Percentiles rank a stretch among this genome's conserved stretches.
phyloP scores from a whole-genome alignment of 805 yeast genomes.

The Nakazawaea populi region DNA sequence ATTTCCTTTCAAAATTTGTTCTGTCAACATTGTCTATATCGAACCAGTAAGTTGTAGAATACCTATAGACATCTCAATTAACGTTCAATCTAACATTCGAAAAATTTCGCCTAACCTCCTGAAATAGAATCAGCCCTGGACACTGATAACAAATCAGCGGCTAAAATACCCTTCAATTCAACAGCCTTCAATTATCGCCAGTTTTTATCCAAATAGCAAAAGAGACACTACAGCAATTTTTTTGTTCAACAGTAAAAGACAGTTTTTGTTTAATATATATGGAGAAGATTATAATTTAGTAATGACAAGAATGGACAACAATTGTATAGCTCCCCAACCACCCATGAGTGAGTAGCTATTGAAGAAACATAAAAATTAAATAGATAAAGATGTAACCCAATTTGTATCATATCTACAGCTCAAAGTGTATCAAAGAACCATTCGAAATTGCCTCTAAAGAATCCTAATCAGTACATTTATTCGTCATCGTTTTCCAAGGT shows the following conservation, averaged over 20 bases:
- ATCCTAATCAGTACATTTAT: constrained; percentile 19
- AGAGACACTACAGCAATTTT: too few species aligned
- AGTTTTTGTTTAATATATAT: background rate
- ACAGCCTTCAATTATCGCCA: too few species aligned
- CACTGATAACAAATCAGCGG: background rate
- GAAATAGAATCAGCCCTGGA: too few species aligned
- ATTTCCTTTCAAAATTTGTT: constrained; percentile 13
- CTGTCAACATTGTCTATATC: constrained; percentile 4
- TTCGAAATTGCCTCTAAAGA: background rate
- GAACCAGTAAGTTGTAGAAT: background rate
- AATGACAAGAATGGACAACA: background rate
- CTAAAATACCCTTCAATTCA: background rate
- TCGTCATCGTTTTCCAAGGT: constrained; percentile 88
- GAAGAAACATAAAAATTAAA: background rate
- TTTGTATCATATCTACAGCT: background rate
- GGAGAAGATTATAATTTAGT: background rate
- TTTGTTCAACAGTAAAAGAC: too few species aligned
- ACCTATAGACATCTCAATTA: too few species aligned
- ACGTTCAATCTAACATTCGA: too few species aligned
- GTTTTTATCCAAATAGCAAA: too few species aligned
- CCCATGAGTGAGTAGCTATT: background rate
- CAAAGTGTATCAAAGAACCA: background rate
- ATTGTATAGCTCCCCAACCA: background rate
- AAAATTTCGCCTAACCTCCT: too few species aligned
- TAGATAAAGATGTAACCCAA: background rate